phyloP scores from a whole-genome alignment of 225 moss, liverwort and hornwort species.

The Neckera pumila region DNA sequence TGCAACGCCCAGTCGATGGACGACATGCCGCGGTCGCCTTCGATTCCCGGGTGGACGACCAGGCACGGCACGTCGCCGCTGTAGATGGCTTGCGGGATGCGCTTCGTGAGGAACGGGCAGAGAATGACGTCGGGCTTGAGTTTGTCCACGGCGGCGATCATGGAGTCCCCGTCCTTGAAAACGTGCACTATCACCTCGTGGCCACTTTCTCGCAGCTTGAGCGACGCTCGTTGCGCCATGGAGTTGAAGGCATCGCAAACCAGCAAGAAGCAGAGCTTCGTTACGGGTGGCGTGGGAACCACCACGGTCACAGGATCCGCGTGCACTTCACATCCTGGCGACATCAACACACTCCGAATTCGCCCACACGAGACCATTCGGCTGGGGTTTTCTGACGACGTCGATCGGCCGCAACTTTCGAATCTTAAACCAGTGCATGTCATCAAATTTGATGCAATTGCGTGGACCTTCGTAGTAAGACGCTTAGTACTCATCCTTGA shows the following conservation, averaged over 20 bases:
- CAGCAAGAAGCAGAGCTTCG: neutral
- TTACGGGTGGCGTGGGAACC: neutral
- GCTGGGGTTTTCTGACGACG: neutral
- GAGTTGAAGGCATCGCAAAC: conserved; percentile 42
- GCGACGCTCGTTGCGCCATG: conserved; percentile 42
- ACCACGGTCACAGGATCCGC: neutral
- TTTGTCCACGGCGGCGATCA: neutral
- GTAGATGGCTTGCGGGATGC: conserved; percentile 16
- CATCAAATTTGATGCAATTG: neutral
- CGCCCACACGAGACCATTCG: neutral
- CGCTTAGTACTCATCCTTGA: neutral
- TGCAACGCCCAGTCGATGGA: conserved; percentile 56
- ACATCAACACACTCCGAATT: neutral
- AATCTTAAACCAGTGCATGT: neutral
- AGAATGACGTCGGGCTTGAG: conserved; percentile 26
- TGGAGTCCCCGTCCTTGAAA: neutral
- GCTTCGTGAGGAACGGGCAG: conserved; percentile 50
- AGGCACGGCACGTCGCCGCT: conserved; percentile 26
- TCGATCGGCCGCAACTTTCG: neutral
- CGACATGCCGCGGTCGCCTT: conserved; percentile 63
- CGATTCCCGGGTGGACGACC: conserved; percentile 45
- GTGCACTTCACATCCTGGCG: neutral
- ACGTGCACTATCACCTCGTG: conserved; percentile 15
- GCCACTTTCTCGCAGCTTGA: conserved; percentile 19
- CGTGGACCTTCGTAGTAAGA: too few species aligned